A percentile compares a stretch with the other conserved stretches of the same genome.
These are phyloP conservation scores for Castanea mollissima DNA, from an alignment of 306 rosid genomes.

Conservation along the genomic window DNA sequence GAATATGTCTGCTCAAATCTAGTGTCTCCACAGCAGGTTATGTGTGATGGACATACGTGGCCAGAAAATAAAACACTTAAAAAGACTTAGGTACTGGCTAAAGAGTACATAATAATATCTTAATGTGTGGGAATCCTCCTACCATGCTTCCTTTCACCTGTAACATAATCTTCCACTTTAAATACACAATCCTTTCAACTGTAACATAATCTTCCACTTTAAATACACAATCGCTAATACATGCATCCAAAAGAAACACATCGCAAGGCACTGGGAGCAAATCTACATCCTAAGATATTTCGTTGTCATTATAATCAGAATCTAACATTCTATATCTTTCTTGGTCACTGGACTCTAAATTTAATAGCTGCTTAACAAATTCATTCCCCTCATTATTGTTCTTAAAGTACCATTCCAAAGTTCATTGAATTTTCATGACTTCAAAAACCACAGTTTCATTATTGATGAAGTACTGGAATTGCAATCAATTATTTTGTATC, in stretches of 20 bases:
- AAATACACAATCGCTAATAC: neutral
- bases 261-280: conserved; percentile 1
- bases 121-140: neutral
- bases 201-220: neutral
- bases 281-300: conserved; percentile 5
- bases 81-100: neutral
- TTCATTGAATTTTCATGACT: neutral
- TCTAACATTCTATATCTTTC: conserved; percentile 4
- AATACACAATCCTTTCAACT: neutral
- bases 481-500: neutral
- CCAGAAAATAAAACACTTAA: neutral
- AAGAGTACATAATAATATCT: neutral
- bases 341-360: neutral
- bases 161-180: neutral
- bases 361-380: neutral
- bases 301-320: conserved; percentile 6
- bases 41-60: neutral
- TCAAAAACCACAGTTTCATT: neutral
- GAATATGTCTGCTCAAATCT: neutral
- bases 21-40: neutral
- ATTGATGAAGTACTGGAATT: neutral
- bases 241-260: neutral
- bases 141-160: neutral
- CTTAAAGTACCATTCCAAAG: neutral
- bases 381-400: neutral